A percentile compares a stretch with the other conserved stretches of the same genome.
Evolutionary conservation across 352 stramenopile species (phyloP).

Genomic region (Phytopythium boreale): DNA sequence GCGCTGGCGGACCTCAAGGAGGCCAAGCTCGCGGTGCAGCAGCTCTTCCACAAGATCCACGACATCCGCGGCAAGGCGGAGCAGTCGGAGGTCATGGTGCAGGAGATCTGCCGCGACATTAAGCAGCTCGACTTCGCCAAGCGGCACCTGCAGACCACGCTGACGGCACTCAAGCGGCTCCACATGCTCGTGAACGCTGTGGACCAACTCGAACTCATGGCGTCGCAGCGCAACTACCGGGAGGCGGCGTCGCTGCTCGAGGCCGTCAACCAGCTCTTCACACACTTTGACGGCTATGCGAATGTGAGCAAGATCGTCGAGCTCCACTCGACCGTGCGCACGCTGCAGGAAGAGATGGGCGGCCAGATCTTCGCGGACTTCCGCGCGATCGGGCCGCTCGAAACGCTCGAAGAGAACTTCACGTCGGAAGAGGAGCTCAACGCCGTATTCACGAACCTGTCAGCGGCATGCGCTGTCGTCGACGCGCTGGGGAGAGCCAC

Average conservation of each 20-base stretch:
- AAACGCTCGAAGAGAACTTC: slow-evolving; percentile 73
- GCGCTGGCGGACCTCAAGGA: slow-evolving; percentile 82
- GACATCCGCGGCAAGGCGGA: slow-evolving; percentile 93
- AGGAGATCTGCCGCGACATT: slow-evolving; percentile 98
- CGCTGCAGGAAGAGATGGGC: slow-evolving; percentile 87
- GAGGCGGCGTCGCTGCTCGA: slow-evolving; percentile 96
- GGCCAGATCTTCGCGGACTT: slow-evolving; percentile 91
- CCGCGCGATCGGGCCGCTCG: slow-evolving; percentile 72
- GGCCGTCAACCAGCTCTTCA: slow-evolving; percentile 94
- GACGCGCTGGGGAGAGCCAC: slow-evolving; percentile 68
- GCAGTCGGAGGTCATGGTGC: slow-evolving; percentile 95
- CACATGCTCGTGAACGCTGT: slow-evolving; percentile 98
- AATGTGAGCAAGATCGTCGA: slow-evolving; percentile 92
- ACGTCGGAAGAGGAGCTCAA: slow-evolving; percentile 58
- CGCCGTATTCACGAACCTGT: slow-evolving; percentile 68
- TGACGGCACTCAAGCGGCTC: slow-evolving; percentile 95
- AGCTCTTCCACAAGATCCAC: slow-evolving; percentile 91
- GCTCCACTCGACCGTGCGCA: slow-evolving; percentile 88
- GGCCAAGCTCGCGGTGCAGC: slow-evolving; percentile 79
- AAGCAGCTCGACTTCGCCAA: slow-evolving; percentile 99
- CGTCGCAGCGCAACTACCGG: slow-evolving; percentile 89
- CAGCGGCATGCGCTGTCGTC: slow-evolving; percentile 59
- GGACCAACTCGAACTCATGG: slow-evolving; percentile 87
- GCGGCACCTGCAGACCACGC: slow-evolving; percentile 93
- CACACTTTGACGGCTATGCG: slow-evolving; percentile 95